Conservation (phyloP, 352 stramenopile genomes). For the Phytophthora tubulina region DNA sequence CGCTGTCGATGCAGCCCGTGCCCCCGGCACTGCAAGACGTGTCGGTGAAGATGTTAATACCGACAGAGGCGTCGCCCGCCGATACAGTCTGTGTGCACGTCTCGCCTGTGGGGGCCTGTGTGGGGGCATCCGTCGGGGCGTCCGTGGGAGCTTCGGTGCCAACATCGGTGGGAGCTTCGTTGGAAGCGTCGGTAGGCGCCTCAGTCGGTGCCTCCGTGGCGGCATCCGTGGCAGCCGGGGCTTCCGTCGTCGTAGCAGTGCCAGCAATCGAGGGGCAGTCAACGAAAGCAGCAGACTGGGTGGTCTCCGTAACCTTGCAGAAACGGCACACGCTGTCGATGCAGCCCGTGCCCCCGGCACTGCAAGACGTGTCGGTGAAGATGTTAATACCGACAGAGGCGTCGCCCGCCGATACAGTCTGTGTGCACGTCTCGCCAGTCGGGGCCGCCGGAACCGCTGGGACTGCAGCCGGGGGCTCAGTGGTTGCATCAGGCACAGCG, state of each 20-base stretch:
- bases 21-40: conserved; percentile 42
- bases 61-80: conserved; percentile 39
- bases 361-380: conserved; percentile 46
- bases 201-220: conserved; percentile 3
- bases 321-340: conserved; percentile 56
- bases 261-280: conserved; percentile 31
- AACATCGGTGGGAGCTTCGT: conserved; percentile 6
- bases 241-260: conserved; percentile 5
- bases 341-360: conserved; percentile 45
- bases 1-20: conserved; percentile 46
- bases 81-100: conserved; percentile 27
- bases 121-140: conserved; percentile 2
- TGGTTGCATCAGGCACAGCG: background rate
- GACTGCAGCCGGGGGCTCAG: conserved; percentile 1
- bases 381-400: conserved; percentile 47
- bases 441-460: conserved; percentile 4
- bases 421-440: conserved; percentile 8
- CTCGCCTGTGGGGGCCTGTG: background rate
- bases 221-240: conserved; percentile 1
- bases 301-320: conserved; percentile 41
- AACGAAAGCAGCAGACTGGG: conserved; percentile 38
- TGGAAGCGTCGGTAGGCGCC: background rate
- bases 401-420: conserved; percentile 36
- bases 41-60: conserved; percentile 53
- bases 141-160: conserved; percentile 8